Percentiles rank a stretch among this genome's conserved stretches.
These are phyloP conservation scores for Pseudoscleropodium purum DNA, from an alignment of 225 moss, liverwort and hornwort genomes.

Conservation along the genomic window DNA sequence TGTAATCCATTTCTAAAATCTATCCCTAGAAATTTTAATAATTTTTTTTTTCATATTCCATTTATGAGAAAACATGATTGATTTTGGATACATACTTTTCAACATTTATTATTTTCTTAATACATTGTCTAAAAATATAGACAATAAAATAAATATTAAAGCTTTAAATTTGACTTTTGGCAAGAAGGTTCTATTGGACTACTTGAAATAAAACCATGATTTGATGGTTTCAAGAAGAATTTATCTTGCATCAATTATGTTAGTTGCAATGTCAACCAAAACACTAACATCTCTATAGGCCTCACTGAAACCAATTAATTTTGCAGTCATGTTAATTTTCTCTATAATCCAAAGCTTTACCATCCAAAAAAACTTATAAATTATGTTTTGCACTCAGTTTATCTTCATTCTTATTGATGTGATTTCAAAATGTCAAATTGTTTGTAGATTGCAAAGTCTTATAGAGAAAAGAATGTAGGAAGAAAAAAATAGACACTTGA, in stretches of 20 bases:
- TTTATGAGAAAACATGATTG: rapidly evolving
- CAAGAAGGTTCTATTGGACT: not conserved
- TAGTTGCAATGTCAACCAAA: rapidly evolving
- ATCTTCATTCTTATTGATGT: not conserved
- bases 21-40: not conserved
- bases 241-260: not conserved
- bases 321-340: not conserved
- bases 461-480: not conserved
- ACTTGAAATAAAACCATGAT: not conserved
- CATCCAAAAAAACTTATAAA: rapidly evolving
- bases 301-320: not conserved
- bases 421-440: not conserved
- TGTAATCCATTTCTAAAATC: not conserved
- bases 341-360: not conserved
- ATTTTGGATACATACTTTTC: not conserved
- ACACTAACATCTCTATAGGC: rapidly evolving
- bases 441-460: not conserved
- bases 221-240: not conserved
- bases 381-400: not conserved
- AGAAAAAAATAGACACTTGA: not conserved
- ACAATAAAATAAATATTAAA: not conserved
- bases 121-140: not conserved
- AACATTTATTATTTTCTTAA: not conserved
- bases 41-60: not conserved
- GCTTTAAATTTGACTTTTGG: not conserved